A percentile compares a stretch with the other conserved stretches of the same genome.
Evolutionary conservation across 139 green algal genomes (phyloP).

Genomic region (Picochlorum sp.): DNA sequence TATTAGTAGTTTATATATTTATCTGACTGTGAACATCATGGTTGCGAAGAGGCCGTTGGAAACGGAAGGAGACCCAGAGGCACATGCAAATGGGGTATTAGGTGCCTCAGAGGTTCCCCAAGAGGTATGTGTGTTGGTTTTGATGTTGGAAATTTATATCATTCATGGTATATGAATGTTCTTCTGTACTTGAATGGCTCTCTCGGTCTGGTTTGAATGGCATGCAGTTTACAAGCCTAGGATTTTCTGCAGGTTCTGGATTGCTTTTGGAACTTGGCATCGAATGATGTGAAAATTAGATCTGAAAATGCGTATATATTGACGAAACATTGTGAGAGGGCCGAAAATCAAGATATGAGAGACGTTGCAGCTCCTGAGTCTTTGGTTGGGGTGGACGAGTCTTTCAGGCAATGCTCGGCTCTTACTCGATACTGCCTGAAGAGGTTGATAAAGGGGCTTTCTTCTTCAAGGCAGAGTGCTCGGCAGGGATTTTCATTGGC

Average conservation of each 20-base stretch:
- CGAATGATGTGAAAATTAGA: constrained; percentile 35
- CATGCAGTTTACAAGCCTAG: background rate
- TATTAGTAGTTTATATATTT: too few relatives aligned
- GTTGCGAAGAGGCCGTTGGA: too few relatives aligned
- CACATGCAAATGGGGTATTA: constrained; percentile 30
- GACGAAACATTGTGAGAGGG: background rate
- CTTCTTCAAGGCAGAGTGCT: constrained; percentile 50
- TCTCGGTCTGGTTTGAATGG: background rate
- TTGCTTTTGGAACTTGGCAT: constrained; percentile 69
- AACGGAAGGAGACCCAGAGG: too few relatives aligned
- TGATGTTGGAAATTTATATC: background rate
- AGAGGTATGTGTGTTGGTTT: constrained; percentile 20
- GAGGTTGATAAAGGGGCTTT: constrained; percentile 58
- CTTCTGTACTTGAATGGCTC: background rate
- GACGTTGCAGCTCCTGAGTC: background rate
- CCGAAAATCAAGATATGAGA: background rate
- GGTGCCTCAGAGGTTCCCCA: constrained; percentile 47
- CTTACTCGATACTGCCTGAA: constrained; percentile 56
- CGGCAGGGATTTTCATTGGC: constrained; percentile 74
- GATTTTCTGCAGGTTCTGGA: constrained; percentile 40
- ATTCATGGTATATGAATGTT: background rate
- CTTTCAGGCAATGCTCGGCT: constrained; percentile 43
- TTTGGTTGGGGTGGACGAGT: constrained; percentile 18
- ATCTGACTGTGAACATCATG: too few relatives aligned
- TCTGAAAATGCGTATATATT: constrained; percentile 2